These are phyloP conservation scores for Sungouiella thailandica DNA, from an alignment of 805 yeast genomes.

Conservation along the genomic window DNA sequence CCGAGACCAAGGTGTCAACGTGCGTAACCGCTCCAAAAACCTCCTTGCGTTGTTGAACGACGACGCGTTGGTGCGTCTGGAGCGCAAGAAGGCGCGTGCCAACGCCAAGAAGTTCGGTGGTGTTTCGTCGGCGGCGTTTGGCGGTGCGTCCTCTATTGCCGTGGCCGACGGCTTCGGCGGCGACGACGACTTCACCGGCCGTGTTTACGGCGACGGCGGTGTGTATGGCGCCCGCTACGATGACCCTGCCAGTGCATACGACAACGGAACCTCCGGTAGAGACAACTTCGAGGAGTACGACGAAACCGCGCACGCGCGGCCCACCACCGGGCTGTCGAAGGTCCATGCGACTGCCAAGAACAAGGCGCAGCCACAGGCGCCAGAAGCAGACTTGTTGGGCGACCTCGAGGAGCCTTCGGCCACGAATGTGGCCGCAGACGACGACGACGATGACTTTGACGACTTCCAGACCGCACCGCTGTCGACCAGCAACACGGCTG, in stretches of 20 bases:
- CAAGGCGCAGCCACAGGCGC: conserved; percentile 21
- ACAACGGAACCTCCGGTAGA: conserved; percentile 28
- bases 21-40: conserved; percentile 83
- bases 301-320: conserved; percentile 28
- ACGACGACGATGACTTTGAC: conserved; percentile 71
- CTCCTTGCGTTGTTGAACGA: conserved; percentile 68
- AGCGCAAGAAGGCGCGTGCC: conserved; percentile 85
- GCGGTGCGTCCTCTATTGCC: conserved; percentile 44
- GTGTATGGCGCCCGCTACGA: conserved; percentile 64
- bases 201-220: conserved; percentile 70
- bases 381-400: conserved; percentile 46
- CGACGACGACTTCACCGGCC: conserved; percentile 43
- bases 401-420: conserved; percentile 43
- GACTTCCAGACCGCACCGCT: conserved; percentile 72
- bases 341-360: conserved; percentile 29
- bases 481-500: conserved; percentile 16
- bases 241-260: conserved; percentile 46
- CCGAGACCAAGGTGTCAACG: conserved; percentile 93
- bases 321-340: conserved; percentile 34
- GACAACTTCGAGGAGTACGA: conserved; percentile 60
- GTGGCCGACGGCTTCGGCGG: conserved; percentile 26
- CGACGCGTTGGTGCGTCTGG: conserved; percentile 70
- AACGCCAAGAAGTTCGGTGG: conserved; percentile 81
- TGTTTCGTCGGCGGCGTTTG: conserved; percentile 50
- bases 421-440: conserved; percentile 31